These are phyloP conservation scores for Prototheca wickerhamii DNA, from an alignment of 163 green algal genomes.

Conservation along the genomic window DNA sequence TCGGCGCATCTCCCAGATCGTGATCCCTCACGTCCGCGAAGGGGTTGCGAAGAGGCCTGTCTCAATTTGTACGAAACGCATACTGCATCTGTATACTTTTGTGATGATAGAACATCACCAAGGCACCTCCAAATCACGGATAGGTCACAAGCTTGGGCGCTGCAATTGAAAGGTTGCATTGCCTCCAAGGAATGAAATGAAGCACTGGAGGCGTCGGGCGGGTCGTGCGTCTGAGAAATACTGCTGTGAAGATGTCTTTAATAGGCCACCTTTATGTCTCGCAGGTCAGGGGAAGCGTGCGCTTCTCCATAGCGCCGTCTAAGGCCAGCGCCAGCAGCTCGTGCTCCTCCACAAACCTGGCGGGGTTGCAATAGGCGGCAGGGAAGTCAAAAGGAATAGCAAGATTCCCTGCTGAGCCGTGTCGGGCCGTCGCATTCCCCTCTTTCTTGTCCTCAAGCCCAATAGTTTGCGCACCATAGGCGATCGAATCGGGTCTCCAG, in stretches of 20 bases:
- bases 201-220: neutral
- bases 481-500: conserved; percentile 31
- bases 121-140: too few relatives aligned
- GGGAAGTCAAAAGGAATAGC: too few relatives aligned
- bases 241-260: neutral
- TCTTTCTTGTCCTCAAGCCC: neutral
- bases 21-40: too few relatives aligned
- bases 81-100: too few relatives aligned
- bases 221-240: neutral
- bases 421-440: neutral
- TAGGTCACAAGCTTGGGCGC: too few relatives aligned
- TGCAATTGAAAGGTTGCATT: neutral
- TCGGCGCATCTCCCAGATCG: too few relatives aligned
- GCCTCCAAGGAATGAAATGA: neutral
- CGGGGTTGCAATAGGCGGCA: neutral
- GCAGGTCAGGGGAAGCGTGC: conserved; percentile 37
- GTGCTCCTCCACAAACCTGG: conserved; percentile 62
- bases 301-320: conserved; percentile 31
- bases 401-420: too few relatives aligned
- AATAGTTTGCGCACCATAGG: conserved; percentile 23
- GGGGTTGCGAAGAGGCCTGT: too few relatives aligned
- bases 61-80: too few relatives aligned
- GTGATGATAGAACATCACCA: too few relatives aligned
- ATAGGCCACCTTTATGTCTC: neutral
- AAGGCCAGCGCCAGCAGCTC: conserved; percentile 61